Conservation (phyloP, 2,329 filamentous ascomycete species). For the Aspergillus ochraceus region DNA sequence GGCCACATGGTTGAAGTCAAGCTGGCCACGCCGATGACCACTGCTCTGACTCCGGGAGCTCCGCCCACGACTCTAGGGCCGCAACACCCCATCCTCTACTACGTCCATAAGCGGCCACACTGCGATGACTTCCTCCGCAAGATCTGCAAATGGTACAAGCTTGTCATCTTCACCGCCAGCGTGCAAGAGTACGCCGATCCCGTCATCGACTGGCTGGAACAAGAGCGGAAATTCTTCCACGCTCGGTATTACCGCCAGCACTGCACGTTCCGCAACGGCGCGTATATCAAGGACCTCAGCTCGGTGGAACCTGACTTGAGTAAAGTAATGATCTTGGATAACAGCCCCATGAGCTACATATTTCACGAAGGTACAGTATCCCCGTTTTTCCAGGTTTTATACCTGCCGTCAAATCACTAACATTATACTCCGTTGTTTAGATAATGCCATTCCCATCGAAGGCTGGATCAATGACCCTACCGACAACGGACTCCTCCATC, state of each 20-base stretch:
- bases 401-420: neutral
- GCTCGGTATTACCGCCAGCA: conserved; percentile 94
- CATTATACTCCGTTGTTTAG: conserved; percentile 49
- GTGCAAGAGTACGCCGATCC: conserved; percentile 98
- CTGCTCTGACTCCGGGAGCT: conserved; percentile 45
- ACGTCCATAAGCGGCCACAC: conserved; percentile 95
- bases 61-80: conserved; percentile 70
- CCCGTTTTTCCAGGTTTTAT: neutral
- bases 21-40: conserved; percentile 51
- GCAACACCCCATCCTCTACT: conserved; percentile 96
- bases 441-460: conserved; percentile 98
- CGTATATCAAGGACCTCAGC: conserved; percentile 97
- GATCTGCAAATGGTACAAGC: conserved; percentile 96
- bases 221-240: conserved; percentile 94
- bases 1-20: conserved; percentile 99
- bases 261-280: conserved; percentile 91
- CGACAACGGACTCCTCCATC: conserved; percentile 88
- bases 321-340: conserved; percentile 98
- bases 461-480: conserved; percentile 99
- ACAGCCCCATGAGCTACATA: conserved; percentile 96
- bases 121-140: conserved; percentile 96
- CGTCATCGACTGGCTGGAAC: conserved; percentile 97
- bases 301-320: conserved; percentile 95
- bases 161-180: conserved; percentile 94
- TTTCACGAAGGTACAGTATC: conserved; percentile 85